phyloP scores from a whole-genome alignment of 345 rosid species.

The Euphorbia lathyris region DNA sequence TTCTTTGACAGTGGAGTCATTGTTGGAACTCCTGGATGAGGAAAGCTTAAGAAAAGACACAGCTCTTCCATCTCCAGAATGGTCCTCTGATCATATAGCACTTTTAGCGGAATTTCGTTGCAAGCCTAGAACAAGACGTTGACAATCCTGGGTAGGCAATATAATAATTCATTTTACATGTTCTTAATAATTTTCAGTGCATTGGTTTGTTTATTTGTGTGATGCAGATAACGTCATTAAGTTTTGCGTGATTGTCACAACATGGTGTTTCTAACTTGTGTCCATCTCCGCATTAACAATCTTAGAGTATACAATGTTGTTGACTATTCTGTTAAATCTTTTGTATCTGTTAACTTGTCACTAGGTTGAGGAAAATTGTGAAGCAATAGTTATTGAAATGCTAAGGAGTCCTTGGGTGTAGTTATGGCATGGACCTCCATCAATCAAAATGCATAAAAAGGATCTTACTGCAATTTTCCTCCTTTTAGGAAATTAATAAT shows the following conservation, averaged over 20 bases:
- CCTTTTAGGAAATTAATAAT: too few relatives aligned
- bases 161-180: not conserved
- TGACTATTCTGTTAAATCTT: too few relatives aligned
- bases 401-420: too few relatives aligned
- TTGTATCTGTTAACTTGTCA: too few relatives aligned
- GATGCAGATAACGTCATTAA: not conserved
- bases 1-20: constrained; percentile 80
- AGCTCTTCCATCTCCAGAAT: constrained; percentile 98
- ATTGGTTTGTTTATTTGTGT: not conserved
- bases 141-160: constrained; percentile 39
- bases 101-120: constrained; percentile 93
- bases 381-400: too few relatives aligned
- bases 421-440: too few relatives aligned
- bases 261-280: not conserved
- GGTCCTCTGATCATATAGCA: constrained; percentile 99
- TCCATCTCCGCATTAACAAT: not conserved
- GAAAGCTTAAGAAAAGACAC: constrained; percentile 97
- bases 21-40: constrained; percentile 96
- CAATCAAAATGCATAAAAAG: too few relatives aligned
- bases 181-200: not conserved
- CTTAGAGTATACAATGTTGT: too few relatives aligned
- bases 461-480: too few relatives aligned
- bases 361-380: too few relatives aligned
- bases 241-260: not conserved
- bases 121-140: constrained; percentile 87